Evolutionary conservation across 2,329 filamentous ascomycete genomes (phyloP).

Genomic region (Pseudonectria buxi): DNA sequence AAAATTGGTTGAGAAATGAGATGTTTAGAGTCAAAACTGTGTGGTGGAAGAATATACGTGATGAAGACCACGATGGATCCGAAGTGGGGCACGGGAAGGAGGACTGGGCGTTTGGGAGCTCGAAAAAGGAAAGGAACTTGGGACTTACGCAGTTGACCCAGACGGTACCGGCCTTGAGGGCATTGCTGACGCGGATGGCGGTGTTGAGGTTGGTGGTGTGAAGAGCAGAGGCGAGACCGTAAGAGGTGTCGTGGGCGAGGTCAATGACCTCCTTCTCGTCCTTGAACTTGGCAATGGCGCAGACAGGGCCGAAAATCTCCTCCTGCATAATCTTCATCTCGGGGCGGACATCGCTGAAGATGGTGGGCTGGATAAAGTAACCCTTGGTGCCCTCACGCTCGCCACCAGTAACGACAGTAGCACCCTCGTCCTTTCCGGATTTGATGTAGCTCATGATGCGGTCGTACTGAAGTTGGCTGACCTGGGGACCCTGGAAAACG

Average conservation of each 20-base stretch:
- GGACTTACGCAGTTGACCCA: conserved; percentile 42
- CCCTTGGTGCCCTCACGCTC: conserved; percentile 62
- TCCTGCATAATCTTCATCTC: conserved; percentile 91
- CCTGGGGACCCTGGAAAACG: conserved; percentile 85
- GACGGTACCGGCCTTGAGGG: conserved; percentile 62
- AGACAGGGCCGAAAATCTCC: conserved; percentile 89
- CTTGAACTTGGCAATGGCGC: conserved; percentile 80
- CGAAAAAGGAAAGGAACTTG: conserved; percentile 9
- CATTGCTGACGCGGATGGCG: conserved; percentile 71
- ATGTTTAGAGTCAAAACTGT: too few relatives aligned
- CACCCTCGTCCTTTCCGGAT: conserved; percentile 53
- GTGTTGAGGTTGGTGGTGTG: conserved; percentile 80
- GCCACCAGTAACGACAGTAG: conserved; percentile 51
- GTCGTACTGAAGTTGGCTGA: conserved; percentile 79
- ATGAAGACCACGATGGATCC: too few relatives aligned
- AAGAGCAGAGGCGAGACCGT: conserved; percentile 76
- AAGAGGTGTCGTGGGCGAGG: conserved; percentile 67
- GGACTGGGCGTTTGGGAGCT: conserved; percentile 27
- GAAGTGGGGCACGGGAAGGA: too few relatives aligned
- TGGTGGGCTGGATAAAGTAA: conserved; percentile 87
- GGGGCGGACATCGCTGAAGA: conserved; percentile 73
- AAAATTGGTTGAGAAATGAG: too few relatives aligned
- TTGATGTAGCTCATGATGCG: conserved; percentile 81
- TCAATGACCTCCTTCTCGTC: conserved; percentile 71
- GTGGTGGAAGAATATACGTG: too few relatives aligned